Percentiles rank a stretch among this genome's conserved stretches.
These are phyloP conservation scores for Backusella westeae DNA, from an alignment of 192 early-diverging fungal genomes.

Conservation along the genomic window DNA sequence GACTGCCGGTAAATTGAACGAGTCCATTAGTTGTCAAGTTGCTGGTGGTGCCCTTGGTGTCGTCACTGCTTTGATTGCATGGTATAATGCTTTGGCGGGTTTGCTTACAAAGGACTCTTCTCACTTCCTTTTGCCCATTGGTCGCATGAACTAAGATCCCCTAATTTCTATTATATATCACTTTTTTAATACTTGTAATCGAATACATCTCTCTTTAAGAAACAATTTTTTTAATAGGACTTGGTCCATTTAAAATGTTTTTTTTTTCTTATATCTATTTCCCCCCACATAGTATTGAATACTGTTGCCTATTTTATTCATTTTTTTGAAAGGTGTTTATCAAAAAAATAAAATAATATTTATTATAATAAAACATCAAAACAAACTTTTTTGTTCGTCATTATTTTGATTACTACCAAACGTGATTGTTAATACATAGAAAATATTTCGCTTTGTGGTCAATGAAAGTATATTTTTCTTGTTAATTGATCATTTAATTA, in stretches of 20 bases:
- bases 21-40: slow-evolving; percentile 43
- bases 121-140: slow-evolving; percentile 52
- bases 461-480: background rate
- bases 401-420: background rate
- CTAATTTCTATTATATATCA: background rate
- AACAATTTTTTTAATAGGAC: background rate
- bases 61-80: slow-evolving; percentile 71
- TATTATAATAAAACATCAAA: background rate
- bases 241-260: background rate
- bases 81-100: slow-evolving; percentile 70
- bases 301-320: background rate
- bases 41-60: slow-evolving; percentile 74
- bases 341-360: background rate
- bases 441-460: background rate
- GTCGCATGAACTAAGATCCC: slow-evolving; percentile 19
- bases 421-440: background rate
- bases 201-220: background rate
- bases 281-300: background rate
- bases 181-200: slow-evolving; percentile 1
- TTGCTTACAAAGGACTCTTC: slow-evolving; percentile 55
- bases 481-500: background rate
- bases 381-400: background rate
- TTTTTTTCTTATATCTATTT: background rate
- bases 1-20: slow-evolving; percentile 58
- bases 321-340: background rate